Base-by-base conservation (phyloP, 257 asterid species). In the Solanum lignicaule region DNA sequence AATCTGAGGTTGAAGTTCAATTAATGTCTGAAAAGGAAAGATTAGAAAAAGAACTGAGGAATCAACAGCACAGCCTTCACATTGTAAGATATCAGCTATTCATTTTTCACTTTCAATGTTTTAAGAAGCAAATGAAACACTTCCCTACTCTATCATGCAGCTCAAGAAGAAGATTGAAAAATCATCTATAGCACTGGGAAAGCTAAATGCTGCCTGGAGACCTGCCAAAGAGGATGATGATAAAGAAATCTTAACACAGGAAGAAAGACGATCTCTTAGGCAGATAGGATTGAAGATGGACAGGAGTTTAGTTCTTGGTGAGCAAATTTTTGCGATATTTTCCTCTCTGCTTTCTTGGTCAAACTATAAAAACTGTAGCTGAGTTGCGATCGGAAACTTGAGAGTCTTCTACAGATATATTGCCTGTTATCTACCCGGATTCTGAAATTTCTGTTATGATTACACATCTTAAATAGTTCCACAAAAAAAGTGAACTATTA, bases 271-370 rank as follows among this genome's bases (percentile, higher is more conserved):
- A 82, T 93, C 94, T 90, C 90, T 95, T 74, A 93, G 93, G 73
- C 89, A 90, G 89, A 94, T 95, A 76, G 98, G 98, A 52, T 89
- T 93, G 87, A 93, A 93, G 91, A 90, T 87, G 87, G 91, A 88
- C 60, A 90, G 95, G 92, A 93, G 92, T 90, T 90, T 97, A 93
- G 95, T 92, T 73, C 98, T 97, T 55, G 99, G 98, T 96, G 91
- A 91, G 91, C 23, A 87, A n/a, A 55, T 87, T 33, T 39, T 62
- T 87, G 55, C 36, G 38, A 83, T 65, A 73, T 88, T 39, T 75
- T 71, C 52, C 87, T 78, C 83, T 71, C 15, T 6, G 6, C 86
- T 82, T 82, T 48, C 43, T 20, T 82, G 86, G 86, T 82, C 86
- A 48, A 82, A 48, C 31, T 48, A 82, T 82, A 38, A 46, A 20